Evolutionary conservation across 2,329 filamentous ascomycete genomes (phyloP).

Genomic region (Chaetomium olivaceum): DNA sequence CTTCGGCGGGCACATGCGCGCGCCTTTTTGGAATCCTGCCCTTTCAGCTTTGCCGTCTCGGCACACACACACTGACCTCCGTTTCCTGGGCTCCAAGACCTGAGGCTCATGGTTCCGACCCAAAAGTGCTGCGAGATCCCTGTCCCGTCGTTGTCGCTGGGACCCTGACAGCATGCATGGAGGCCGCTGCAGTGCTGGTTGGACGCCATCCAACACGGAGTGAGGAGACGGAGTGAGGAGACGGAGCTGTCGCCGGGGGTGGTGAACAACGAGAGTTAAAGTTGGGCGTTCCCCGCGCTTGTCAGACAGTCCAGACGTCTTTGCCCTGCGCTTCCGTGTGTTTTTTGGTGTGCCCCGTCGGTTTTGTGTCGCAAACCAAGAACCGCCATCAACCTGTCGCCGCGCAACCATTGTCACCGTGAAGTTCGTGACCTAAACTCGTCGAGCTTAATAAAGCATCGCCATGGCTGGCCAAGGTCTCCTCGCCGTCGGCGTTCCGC

Average conservation of each 20-base stretch:
- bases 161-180: slow-evolving; percentile 1
- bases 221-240: slow-evolving; percentile 10
- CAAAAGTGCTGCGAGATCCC: not conserved
- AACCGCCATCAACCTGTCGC: not conserved
- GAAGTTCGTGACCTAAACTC: not conserved
- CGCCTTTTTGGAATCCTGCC: not conserved
- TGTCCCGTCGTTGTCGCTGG: not conserved
- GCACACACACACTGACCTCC: not conserved
- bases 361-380: not conserved
- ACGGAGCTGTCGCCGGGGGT: not conserved
- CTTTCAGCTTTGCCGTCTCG: slow-evolving; percentile 9
- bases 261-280: not conserved
- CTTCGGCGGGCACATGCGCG: not conserved
- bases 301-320: not conserved
- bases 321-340: not conserved
- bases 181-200: slow-evolving; percentile 1
- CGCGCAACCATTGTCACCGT: not conserved
- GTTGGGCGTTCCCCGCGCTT: not conserved
- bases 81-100: not conserved
- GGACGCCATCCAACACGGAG: slow-evolving; percentile 4
- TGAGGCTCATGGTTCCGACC: not conserved
- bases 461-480: slow-evolving; percentile 36
- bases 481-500: slow-evolving; percentile 41
- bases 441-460: not conserved
- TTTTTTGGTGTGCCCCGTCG: not conserved